Evolutionary conservation across 768 basidiomycete genomes (phyloP).

Genomic region (Lactarius vividus): DNA sequence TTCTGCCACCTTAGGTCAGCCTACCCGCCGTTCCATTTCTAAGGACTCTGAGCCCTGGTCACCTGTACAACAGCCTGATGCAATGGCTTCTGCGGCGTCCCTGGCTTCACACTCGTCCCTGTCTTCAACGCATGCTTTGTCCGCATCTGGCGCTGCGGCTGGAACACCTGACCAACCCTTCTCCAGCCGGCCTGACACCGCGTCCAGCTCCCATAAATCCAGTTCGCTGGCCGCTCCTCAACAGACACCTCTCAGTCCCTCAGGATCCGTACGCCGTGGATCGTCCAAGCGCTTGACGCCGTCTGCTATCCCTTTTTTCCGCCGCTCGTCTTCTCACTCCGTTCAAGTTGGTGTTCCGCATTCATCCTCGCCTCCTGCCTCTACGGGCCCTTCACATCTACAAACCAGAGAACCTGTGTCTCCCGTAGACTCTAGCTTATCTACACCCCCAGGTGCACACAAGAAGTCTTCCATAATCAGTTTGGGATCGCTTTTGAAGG

Average conservation of each 20-base stretch:
- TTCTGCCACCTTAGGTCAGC: conserved; percentile 62
- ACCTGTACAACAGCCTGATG: conserved; percentile 59
- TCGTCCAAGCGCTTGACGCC: conserved; percentile 84
- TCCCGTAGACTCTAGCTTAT: conserved; percentile 49
- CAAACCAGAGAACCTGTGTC: conserved; percentile 48
- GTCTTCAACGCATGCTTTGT: conserved; percentile 52
- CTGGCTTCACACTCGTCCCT: conserved; percentile 71
- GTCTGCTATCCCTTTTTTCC: conserved; percentile 92
- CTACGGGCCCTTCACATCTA: conserved; percentile 41
- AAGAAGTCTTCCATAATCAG: conserved; percentile 85
- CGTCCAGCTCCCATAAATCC: conserved; percentile 72
- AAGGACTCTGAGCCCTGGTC: conserved; percentile 68
- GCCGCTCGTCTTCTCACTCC: conserved; percentile 86
- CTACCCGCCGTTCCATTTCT: conserved; percentile 65
- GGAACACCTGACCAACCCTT: conserved; percentile 65
- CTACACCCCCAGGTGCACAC: conserved; percentile 55
- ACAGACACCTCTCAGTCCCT: conserved; percentile 67
- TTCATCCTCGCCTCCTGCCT: conserved; percentile 47
- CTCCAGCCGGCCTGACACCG: conserved; percentile 68
- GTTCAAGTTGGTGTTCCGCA: conserved; percentile 53
- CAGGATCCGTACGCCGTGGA: conserved; percentile 63
- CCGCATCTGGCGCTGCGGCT: conserved; percentile 42
- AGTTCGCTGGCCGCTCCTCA: conserved; percentile 51
- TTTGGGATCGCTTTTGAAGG: conserved; percentile 78
- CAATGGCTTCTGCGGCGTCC: conserved; percentile 77